Percentiles rank a stretch among this genome's conserved stretches.
Conservation (phyloP, 2,329 filamentous ascomycete genomes). For the Arthrobotrys iridis region DNA sequence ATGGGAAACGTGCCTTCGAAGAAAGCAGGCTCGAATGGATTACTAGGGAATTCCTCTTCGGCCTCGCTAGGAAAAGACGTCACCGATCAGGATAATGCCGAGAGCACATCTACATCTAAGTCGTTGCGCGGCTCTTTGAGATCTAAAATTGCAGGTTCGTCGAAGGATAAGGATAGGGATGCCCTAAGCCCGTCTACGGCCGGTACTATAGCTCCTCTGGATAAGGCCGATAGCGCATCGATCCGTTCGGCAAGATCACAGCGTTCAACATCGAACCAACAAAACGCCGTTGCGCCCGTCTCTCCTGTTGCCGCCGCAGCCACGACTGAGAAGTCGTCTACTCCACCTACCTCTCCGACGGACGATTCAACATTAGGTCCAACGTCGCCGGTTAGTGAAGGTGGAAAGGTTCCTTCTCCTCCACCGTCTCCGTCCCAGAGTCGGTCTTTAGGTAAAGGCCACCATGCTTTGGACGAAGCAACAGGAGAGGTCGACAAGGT, state of each 20-base stretch:
- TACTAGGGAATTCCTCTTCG: conserved; percentile 46
- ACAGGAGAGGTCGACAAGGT: conserved; percentile 84
- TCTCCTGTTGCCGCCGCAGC: conserved; percentile 44
- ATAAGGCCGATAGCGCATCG: conserved; percentile 55
- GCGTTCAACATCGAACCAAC: conserved; percentile 54
- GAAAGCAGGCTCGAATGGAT: conserved; percentile 53
- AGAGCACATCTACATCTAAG: conserved; percentile 55
- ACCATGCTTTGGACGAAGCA: conserved; percentile 56
- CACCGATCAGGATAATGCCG: conserved; percentile 49
- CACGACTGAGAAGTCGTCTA: conserved; percentile 55
- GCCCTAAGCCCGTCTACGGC: conserved; percentile 53
- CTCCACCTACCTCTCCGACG: conserved; percentile 55
- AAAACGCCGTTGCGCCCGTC: conserved; percentile 18
- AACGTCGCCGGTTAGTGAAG: conserved; percentile 47
- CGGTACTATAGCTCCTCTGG: conserved; percentile 42
- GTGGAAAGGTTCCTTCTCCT: conserved; percentile 56
- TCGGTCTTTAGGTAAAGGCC: conserved; percentile 58
- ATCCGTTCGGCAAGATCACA: conserved; percentile 54
- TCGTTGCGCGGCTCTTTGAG: conserved; percentile 57
- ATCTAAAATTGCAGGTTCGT: conserved; percentile 57
- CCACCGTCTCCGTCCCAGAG: conserved; percentile 57
- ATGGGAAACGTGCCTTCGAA: conserved; percentile 59
- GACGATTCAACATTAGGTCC: conserved; percentile 54
- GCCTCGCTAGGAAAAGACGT: conserved; percentile 46
- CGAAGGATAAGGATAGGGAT: conserved; percentile 55